Conservation (phyloP, 441 rosid species). For the Gossypium schwendimanii region DNA sequence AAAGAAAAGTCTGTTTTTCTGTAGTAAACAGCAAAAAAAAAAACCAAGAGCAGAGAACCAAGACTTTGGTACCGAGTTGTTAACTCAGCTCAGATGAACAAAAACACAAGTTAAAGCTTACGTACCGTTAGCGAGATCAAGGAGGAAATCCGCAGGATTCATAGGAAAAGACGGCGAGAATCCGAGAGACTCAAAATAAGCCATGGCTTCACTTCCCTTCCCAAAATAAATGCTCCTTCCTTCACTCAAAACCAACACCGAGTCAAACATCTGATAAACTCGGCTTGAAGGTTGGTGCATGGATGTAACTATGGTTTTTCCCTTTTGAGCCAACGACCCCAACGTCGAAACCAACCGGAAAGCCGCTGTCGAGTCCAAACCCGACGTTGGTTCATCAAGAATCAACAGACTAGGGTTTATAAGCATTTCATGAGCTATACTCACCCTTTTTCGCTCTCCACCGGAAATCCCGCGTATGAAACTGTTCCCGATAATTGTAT, state of each 20-base stretch:
- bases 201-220: constrained; percentile 62
- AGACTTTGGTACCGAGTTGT: constrained; percentile 12
- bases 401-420: constrained; percentile 73
- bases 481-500: constrained; percentile 77
- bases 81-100: neutral
- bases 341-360: constrained; percentile 51
- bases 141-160: constrained; percentile 95
- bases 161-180: constrained; percentile 77
- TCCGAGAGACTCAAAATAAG: constrained; percentile 65
- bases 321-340: constrained; percentile 46
- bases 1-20: neutral
- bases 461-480: constrained; percentile 79
- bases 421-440: constrained; percentile 79
- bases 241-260: constrained; percentile 72
- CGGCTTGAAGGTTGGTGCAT: constrained; percentile 91
- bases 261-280: constrained; percentile 72
- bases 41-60: neutral
- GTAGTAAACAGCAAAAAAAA: neutral
- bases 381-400: constrained; percentile 88
- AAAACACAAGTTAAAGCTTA: neutral
- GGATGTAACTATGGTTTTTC: constrained; percentile 68
- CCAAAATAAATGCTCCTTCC: constrained; percentile 74
- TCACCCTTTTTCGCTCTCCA: constrained; percentile 84
- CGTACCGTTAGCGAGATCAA: constrained; percentile 95
- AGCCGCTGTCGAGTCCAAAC: constrained; percentile 85